Evolutionary conservation across 2,329 filamentous ascomycete genomes (phyloP), one percentile per base, ranked within the genome.

Genomic region (Fusarium buxicola): DNA sequence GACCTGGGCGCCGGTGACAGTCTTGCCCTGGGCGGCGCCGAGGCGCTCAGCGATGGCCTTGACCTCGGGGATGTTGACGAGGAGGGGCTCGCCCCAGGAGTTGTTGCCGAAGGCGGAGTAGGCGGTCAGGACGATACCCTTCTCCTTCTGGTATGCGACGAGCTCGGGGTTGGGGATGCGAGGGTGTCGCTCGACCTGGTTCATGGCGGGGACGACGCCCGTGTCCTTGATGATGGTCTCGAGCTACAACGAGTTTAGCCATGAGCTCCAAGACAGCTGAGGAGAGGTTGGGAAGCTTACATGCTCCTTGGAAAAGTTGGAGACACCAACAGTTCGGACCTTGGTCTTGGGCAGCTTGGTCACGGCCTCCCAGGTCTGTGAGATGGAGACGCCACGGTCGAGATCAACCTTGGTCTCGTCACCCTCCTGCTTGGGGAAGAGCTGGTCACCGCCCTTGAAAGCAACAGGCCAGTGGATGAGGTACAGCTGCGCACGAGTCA

Each of bases 161-260:
- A 90, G 82, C 27, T 82, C 80, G 46, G 81, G 82, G 57, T 78
- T 73, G 65, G 85, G 85, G 74, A 87, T 81, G 72, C 86, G 86
- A 35, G 87, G 87, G 78, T 90, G 87, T 31, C 89, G 83, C 76
- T 91, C 88, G 71, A 89, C 77, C 76, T 91, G 89, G 82, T 91
- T 90, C 63, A 86, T 86, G 43, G 87, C 88, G 54, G 80, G 80
- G 70, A 79, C 72, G 76, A 84, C 84, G 69, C 86, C 85, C 66
- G 83, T 84, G 54, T 79, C 85, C 34, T 82, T 79, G 74, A 86
- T 81, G 68, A 88, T 71, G 45, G 80, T 78, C 69, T 88, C 80
- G 68, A 88, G 75, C 77, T 74, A n/a, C 13, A 15, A 10, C 3
- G 21, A 44, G 18, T 56, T 64, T 32, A 54, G 44, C 27, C 39